These are phyloP conservation scores for Xylaria curta DNA, from an alignment of 495 filamentous ascomycete species.

Conservation along the genomic window DNA sequence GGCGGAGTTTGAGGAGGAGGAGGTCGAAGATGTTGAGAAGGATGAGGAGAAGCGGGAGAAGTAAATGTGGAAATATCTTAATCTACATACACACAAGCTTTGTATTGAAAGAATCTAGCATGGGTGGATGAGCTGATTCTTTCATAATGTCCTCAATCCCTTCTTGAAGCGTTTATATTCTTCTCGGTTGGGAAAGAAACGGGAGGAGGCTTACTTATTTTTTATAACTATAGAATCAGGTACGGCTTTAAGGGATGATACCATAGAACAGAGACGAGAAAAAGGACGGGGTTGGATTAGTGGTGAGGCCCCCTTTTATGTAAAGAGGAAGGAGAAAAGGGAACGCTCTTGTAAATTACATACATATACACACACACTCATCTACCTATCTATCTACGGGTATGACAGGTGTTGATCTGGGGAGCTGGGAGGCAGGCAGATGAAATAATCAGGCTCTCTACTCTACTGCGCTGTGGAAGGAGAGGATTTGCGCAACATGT, in stretches of 20 bases:
- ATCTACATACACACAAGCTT: background rate
- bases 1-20: constrained; percentile 49
- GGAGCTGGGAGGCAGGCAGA: background rate
- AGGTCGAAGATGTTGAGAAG: constrained; percentile 44
- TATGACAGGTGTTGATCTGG: background rate
- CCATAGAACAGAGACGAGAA: constrained; percentile 12
- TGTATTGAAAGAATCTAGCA: background rate
- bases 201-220: background rate
- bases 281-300: background rate
- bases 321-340: background rate
- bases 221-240: constrained; percentile 19
- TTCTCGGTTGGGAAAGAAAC: background rate
- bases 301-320: background rate
- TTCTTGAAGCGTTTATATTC: background rate
- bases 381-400: background rate
- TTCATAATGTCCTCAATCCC: background rate
- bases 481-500: no score
- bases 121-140: background rate
- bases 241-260: constrained; percentile 21
- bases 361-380: background rate
- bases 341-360: constrained; percentile 17
- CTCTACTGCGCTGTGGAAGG: no score
- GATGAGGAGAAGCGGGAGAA: constrained; percentile 24
- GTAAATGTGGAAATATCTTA: constrained; percentile 15
- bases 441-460: no score